A percentile compares a stretch with the other conserved stretches of the same genome.
Evolutionary conservation across 2,329 filamentous ascomycete species (phyloP).

Genomic region (Epichloe typhina): DNA sequence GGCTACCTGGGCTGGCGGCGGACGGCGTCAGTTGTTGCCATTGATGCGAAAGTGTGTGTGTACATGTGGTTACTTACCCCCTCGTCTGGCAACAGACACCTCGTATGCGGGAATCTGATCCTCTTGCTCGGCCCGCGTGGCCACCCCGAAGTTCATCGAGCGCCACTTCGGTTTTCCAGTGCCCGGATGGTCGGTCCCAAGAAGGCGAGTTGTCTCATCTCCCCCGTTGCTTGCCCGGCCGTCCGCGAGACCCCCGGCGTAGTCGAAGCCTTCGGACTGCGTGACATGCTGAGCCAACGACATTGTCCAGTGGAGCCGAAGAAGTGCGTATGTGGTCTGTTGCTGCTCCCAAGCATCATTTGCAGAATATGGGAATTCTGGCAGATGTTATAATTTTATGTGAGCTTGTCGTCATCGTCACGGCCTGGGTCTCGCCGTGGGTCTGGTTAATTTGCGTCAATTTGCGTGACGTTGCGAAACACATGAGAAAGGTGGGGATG

Average conservation of each 20-base stretch:
- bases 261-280: background rate
- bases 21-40: background rate
- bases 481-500: too few relatives aligned
- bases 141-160: background rate
- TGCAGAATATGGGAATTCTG: too few relatives aligned
- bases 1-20: slow-evolving; percentile 15
- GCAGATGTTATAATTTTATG: too few relatives aligned
- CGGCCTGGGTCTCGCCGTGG: too few relatives aligned
- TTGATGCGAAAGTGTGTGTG: background rate
- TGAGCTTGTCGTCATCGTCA: too few relatives aligned
- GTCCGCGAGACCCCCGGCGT: background rate
- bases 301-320: background rate
- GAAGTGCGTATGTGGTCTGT: too few relatives aligned
- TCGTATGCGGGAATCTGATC: background rate
- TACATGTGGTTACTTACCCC: background rate
- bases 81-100: background rate
- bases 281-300: background rate
- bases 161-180: background rate
- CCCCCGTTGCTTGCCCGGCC: background rate
- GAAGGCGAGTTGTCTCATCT: background rate
- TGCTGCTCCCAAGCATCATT: too few relatives aligned
- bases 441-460: too few relatives aligned
- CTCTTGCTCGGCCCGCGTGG: background rate
- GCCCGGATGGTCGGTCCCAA: background rate
- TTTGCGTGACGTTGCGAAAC: too few relatives aligned